Conservation (phyloP, 257 asterid genomes). For the Penstemon eatonii region DNA sequence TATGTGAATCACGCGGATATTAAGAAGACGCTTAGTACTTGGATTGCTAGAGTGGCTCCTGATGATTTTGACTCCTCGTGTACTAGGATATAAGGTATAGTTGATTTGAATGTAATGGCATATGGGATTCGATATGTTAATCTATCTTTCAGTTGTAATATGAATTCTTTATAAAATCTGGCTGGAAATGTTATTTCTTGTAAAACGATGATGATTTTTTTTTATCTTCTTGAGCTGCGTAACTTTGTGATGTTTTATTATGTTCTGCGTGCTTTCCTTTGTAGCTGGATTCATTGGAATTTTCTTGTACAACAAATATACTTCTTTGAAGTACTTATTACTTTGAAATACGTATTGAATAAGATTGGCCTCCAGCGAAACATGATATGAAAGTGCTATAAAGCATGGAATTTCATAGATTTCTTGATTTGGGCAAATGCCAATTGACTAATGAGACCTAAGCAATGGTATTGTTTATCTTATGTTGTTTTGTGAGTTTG, state of each 20-base stretch:
- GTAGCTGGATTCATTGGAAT: neutral
- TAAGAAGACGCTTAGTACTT: conserved; percentile 87
- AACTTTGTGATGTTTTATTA: neutral
- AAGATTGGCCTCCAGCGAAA: neutral
- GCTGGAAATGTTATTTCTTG: neutral
- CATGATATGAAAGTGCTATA: neutral
- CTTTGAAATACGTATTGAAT: neutral
- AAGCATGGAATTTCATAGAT: neutral
- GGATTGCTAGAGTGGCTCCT: conserved; percentile 98
- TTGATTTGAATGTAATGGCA: conserved; percentile 17
- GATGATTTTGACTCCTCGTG: conserved; percentile 92
- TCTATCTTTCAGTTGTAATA: conserved; percentile 25
- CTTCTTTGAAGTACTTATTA: neutral
- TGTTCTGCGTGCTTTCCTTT: neutral
- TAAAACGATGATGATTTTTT: neutral
- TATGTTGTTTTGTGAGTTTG: neutral
- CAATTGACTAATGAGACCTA: neutral
- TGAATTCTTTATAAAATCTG: conserved; percentile 14
- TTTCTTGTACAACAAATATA: neutral
- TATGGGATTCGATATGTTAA: conserved; percentile 26
- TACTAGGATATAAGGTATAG: conserved; percentile 72
- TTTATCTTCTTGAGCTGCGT: neutral
- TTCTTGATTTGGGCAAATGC: neutral
- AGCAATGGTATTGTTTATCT: neutral
- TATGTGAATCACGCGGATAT: conserved; percentile 82